phyloP scores from a whole-genome alignment of 495 filamentous ascomycete species.

The Daldinia childiae region DNA sequence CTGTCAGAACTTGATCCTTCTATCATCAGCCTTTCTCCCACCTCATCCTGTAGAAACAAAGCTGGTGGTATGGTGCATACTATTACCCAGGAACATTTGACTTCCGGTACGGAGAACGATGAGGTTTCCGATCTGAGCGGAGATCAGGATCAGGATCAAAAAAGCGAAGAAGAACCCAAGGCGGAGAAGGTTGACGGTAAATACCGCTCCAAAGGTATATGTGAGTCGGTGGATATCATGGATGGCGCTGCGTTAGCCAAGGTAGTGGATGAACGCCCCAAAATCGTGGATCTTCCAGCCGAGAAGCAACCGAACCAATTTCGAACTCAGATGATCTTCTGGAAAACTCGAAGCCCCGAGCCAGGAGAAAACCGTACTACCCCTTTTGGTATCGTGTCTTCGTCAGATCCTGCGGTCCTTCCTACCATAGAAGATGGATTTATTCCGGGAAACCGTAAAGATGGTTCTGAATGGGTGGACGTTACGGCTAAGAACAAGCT shows the following conservation, averaged over 20 bases:
- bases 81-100: background rate
- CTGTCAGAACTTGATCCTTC: background rate
- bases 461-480: constrained; percentile 4
- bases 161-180: background rate
- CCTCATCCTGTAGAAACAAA: background rate
- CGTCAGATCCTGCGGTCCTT: background rate
- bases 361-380: background rate
- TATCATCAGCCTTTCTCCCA: background rate
- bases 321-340: background rate
- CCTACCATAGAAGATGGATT: background rate
- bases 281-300: background rate
- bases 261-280: background rate
- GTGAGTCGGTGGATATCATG: constrained; percentile 2
- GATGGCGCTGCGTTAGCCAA: background rate
- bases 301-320: background rate
- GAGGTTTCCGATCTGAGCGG: background rate
- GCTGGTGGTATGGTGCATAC: background rate
- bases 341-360: background rate
- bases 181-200: background rate
- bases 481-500: background rate
- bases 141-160: background rate
- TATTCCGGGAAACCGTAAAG: background rate
- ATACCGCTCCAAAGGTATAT: background rate
- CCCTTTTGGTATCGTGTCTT: background rate
- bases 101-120: background rate